phyloP scores from a whole-genome alignment of 106 monocot species.

The Dendrobium chrysotoxum region DNA sequence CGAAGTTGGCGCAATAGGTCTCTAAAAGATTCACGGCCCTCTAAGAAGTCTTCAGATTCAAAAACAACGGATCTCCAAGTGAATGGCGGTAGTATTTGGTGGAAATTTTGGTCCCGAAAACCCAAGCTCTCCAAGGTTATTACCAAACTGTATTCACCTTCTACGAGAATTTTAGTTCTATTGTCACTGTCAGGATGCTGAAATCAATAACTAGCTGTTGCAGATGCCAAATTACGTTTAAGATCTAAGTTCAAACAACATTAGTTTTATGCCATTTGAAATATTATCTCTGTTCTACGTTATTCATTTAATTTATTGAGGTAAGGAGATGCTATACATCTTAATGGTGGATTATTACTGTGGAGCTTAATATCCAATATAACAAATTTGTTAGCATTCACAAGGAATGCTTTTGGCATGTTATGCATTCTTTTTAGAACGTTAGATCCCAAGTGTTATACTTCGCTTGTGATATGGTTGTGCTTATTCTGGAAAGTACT shows the following conservation, averaged over 20 bases:
- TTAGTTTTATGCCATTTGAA: not conserved
- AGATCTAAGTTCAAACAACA: not conserved
- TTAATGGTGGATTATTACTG: not conserved
- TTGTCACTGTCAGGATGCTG: not conserved
- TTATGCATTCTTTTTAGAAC: not conserved
- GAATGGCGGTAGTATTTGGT: conserved; percentile 36
- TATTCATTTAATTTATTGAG: not conserved
- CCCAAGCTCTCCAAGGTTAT: conserved; percentile 29
- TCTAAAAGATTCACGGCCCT: conserved; percentile 18
- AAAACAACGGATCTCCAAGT: conserved; percentile 7
- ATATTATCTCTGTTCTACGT: not conserved
- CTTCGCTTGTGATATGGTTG: not conserved
- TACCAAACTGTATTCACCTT: not conserved
- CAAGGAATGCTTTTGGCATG: not conserved
- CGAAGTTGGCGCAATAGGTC: conserved; percentile 55
- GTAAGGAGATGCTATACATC: not conserved
- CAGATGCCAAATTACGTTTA: not conserved
- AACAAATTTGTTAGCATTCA: not conserved
- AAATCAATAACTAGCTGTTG: not conserved
- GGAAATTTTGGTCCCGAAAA: conserved; percentile 74
- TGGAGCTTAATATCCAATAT: not conserved
- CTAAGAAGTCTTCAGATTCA: conserved; percentile 17
- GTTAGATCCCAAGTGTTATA: not conserved
- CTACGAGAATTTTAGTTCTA: not conserved
- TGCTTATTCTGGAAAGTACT: not conserved